Evolutionary conservation across 1,284 basidiomycete species (phyloP).

Genomic region (Dichomitus squalens): DNA sequence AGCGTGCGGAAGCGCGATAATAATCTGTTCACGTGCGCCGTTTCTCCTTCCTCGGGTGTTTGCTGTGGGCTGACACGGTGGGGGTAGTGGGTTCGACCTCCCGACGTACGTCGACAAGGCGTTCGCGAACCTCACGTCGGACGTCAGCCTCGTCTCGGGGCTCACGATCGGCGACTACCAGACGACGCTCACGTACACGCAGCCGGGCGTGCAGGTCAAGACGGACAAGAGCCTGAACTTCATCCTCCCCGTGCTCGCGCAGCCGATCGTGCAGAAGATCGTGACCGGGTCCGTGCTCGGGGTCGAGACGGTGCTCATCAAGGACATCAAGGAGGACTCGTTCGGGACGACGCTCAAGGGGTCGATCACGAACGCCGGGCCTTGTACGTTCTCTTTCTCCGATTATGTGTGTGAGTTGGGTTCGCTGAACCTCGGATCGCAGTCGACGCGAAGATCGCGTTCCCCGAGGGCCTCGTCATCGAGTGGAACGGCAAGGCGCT

Average conservation of each 20-base stretch:
- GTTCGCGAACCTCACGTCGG: conserved; percentile 64
- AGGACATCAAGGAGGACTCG: conserved; percentile 53
- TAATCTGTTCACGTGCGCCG: conserved; percentile 57
- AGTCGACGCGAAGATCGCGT: conserved; percentile 76
- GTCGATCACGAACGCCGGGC: conserved; percentile 73
- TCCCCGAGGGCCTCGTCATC: conserved; percentile 65
- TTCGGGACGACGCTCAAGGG: conserved; percentile 68
- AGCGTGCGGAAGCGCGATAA: conserved; percentile 14
- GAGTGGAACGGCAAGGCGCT: conserved; percentile 63
- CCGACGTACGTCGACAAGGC: conserved; percentile 66
- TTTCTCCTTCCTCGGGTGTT: background rate
- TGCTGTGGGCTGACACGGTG: background rate
- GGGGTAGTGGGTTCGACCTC: conserved; percentile 64
- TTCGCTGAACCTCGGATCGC: too few species aligned
- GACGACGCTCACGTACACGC: conserved; percentile 66
- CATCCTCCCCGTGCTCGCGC: conserved; percentile 72
- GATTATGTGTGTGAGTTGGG: background rate
- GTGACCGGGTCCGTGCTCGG: conserved; percentile 62
- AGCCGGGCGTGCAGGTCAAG: conserved; percentile 55
- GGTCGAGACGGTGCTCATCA: conserved; percentile 61
- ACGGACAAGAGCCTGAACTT: conserved; percentile 67
- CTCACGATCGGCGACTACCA: conserved; percentile 69
- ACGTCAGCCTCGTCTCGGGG: conserved; percentile 59
- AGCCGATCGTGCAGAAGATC: conserved; percentile 81
- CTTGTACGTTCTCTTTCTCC: conserved; percentile 51